Evolutionary conservation across 768 basidiomycete genomes (phyloP).

Genomic region (Clathrus columnatus): DNA sequence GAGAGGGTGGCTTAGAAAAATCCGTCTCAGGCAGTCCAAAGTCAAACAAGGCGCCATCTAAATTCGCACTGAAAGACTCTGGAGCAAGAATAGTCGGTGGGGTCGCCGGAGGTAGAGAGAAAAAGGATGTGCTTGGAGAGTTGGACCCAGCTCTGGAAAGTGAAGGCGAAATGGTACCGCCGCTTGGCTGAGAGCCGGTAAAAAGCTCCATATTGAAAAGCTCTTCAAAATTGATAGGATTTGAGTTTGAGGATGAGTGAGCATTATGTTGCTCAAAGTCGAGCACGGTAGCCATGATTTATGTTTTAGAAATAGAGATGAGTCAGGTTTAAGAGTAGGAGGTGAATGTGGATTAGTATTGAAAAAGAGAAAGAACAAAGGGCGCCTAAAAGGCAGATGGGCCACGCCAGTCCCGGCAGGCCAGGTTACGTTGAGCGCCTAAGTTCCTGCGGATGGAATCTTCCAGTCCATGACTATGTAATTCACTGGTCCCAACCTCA

Average conservation of each 20-base stretch:
- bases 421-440: neutral
- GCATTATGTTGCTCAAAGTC: slow-evolving; percentile 8
- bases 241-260: slow-evolving; percentile 15
- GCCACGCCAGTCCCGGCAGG: slow-evolving; percentile 10
- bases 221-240: slow-evolving; percentile 42
- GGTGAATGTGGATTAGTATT: neutral
- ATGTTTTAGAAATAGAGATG: neutral
- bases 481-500: too few species aligned
- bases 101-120: slow-evolving; percentile 17
- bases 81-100: slow-evolving; percentile 9
- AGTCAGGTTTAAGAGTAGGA: neutral
- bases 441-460: neutral
- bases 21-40: slow-evolving; percentile 1
- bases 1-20: slow-evolving; percentile 8
- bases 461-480: neutral
- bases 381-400: neutral
- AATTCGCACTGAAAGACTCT: neutral
- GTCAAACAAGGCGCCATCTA: neutral
- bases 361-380: neutral
- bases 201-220: slow-evolving; percentile 61
- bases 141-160: slow-evolving; percentile 20
- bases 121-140: slow-evolving; percentile 16
- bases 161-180: slow-evolving; percentile 3
- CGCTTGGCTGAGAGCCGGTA: slow-evolving; percentile 13
- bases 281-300: slow-evolving; percentile 7